Evolutionary conservation across 1,139 yeast species (phyloP).

Genomic region (Yamadazyma diospyri): DNA sequence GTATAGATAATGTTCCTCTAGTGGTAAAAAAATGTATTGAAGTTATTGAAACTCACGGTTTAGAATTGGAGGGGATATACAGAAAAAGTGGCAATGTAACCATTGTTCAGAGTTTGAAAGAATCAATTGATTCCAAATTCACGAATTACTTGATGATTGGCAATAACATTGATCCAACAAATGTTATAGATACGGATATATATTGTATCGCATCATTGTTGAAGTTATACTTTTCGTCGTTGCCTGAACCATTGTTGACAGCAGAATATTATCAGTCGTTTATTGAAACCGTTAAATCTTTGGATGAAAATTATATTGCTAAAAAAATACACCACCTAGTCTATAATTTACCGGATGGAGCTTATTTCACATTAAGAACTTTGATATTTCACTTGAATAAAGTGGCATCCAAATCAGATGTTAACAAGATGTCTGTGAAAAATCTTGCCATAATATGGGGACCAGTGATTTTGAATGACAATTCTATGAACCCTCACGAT

Average conservation of each 20-base stretch:
- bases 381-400: slow-evolving; percentile 80
- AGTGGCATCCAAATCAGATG: slow-evolving; percentile 59
- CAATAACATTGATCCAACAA: slow-evolving; percentile 39
- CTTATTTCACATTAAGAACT: slow-evolving; percentile 85
- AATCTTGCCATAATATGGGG: slow-evolving; percentile 92
- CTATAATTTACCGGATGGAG: slow-evolving; percentile 89
- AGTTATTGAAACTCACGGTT: slow-evolving; percentile 79
- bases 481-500: slow-evolving; percentile 66
- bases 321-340: slow-evolving; percentile 85
- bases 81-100: slow-evolving; percentile 77
- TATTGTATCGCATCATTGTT: slow-evolving; percentile 67
- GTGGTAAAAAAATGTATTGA: slow-evolving; percentile 86
- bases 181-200: slow-evolving; percentile 66
- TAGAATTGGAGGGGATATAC: slow-evolving; percentile 85
- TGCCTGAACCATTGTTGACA: slow-evolving; percentile 72
- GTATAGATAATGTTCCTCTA: slow-evolving; percentile 83
- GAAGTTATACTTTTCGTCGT: slow-evolving; percentile 61
- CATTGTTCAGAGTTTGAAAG: slow-evolving; percentile 69
- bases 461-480: slow-evolving; percentile 72
- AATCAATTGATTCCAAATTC: slow-evolving; percentile 75
- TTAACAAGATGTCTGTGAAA: slow-evolving; percentile 77
- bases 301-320: slow-evolving; percentile 49
- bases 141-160: slow-evolving; percentile 52
- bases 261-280: slow-evolving; percentile 53
- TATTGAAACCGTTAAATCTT: slow-evolving; percentile 68